A percentile compares a stretch with the other conserved stretches of the same genome.
These are phyloP conservation scores for Cupressus sempervirens DNA, from an alignment of 75 land plant genomes.

Conservation along the genomic window DNA sequence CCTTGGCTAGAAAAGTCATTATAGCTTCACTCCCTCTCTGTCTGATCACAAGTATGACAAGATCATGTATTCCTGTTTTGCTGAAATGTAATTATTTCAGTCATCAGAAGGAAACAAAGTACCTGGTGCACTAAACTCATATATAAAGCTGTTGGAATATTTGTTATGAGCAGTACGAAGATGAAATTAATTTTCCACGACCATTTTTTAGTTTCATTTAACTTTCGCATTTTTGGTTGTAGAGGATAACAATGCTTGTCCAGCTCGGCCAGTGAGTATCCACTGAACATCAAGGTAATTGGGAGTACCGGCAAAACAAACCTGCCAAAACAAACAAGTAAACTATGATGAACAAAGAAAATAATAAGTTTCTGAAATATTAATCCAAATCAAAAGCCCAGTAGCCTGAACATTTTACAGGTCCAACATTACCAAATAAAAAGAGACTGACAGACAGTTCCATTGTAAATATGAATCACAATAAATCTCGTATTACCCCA, in stretches of 20 bases:
- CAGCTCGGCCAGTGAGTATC: constrained; percentile 64
- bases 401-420: background rate
- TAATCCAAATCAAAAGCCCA: background rate
- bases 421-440: background rate
- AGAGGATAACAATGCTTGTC: constrained; percentile 9
- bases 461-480: background rate
- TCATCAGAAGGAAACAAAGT: background rate
- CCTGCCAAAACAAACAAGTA: constrained; percentile 37
- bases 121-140: constrained; percentile 91
- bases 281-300: constrained; percentile 81
- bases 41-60: background rate
- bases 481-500: background rate
- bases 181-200: constrained; percentile 25
- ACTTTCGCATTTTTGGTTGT: constrained; percentile 8
- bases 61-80: background rate
- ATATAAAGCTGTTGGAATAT: constrained; percentile 88
- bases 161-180: constrained; percentile 55
- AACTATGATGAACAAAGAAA: constrained; percentile 2
- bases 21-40: constrained; percentile 97
- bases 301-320: constrained; percentile 96
- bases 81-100: background rate
- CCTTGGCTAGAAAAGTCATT: constrained; percentile 63
- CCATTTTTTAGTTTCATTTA: constrained; percentile 4
- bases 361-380: constrained; percentile 9
- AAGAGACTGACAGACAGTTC: background rate